A percentile compares a stretch with the other conserved stretches of the same genome.
Conservation (phyloP, 495 filamentous ascomycete genomes). For the Hypoxylon trugodes region DNA sequence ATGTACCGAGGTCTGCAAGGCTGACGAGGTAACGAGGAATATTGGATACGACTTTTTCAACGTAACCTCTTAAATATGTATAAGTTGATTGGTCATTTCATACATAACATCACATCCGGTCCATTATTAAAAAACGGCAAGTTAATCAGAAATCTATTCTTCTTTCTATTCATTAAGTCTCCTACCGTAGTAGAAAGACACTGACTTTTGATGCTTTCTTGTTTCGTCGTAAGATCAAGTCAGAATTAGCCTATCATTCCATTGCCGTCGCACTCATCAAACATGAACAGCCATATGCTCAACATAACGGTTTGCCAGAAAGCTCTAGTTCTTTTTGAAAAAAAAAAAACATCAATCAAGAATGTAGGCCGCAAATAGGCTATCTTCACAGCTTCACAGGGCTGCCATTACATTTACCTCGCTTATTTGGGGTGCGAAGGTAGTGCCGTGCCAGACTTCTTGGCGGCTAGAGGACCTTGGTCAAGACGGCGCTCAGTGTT, state of each 20-base stretch:
- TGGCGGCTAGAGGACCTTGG: conserved; percentile 63
- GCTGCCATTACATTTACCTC: neutral
- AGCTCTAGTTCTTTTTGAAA: conserved; percentile 7
- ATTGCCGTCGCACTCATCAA: conserved; percentile 32
- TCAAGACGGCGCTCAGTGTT: conserved; percentile 90
- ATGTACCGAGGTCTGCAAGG: too few relatives aligned
- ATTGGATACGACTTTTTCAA: neutral
- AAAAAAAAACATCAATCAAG: conserved; percentile 9
- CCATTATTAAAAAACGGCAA: neutral
- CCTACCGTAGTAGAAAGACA: conserved; percentile 13
- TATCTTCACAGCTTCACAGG: neutral
- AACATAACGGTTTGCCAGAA: conserved; percentile 18
- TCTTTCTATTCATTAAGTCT: conserved; percentile 39
- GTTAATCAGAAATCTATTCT: conserved; percentile 20
- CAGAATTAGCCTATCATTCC: conserved; percentile 22
- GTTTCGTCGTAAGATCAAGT: conserved; percentile 24
- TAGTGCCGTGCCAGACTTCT: conserved; percentile 41
- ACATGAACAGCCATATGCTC: conserved; percentile 30
- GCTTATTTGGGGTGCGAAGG: conserved; percentile 25
- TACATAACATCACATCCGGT: neutral
- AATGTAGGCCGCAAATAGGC: neutral
- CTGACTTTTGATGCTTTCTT: conserved; percentile 14
- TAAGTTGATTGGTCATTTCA: neutral
- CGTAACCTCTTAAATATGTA: neutral
- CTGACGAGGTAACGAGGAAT: too few relatives aligned